These are phyloP conservation scores for Andrographis paniculata DNA, from an alignment of 305 asterid genomes.

Conservation along the genomic window DNA sequence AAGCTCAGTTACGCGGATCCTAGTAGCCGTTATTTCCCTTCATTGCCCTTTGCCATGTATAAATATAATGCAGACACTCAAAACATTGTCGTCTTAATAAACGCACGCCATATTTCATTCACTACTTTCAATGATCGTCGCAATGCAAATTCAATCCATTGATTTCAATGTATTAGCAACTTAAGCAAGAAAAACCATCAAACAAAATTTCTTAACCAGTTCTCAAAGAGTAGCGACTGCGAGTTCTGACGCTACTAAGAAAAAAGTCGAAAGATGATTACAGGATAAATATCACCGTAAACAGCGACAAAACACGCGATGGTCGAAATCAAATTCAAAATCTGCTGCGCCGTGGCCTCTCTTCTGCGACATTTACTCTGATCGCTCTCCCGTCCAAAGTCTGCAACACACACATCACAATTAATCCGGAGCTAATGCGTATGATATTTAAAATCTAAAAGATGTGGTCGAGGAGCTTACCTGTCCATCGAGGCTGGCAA, in stretches of 20 bases:
- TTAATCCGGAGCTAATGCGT: neutral
- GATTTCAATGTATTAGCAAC: too few species aligned
- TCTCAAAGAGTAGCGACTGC: too few species aligned
- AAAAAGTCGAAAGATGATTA: slow-evolving; percentile 10
- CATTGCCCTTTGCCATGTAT: neutral
- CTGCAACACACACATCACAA: slow-evolving; percentile 35
- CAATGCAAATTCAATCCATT: too few species aligned
- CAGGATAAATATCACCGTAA: slow-evolving; percentile 16
- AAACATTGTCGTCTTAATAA: too few species aligned
- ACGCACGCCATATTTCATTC: too few species aligned
- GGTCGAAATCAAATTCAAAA: slow-evolving; percentile 24
- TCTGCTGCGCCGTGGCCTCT: slow-evolving; percentile 45
- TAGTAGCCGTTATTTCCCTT: neutral
- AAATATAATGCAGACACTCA: neutral
- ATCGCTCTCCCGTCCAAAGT: slow-evolving; percentile 71
- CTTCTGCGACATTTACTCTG: slow-evolving; percentile 68
- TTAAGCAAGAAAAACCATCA: neutral
- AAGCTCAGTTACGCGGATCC: slow-evolving; percentile 47
- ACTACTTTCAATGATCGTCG: too few species aligned
- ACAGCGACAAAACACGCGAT: slow-evolving; percentile 3
- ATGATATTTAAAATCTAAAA: neutral
- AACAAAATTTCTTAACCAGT: slow-evolving; percentile 16
- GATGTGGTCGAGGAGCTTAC: slow-evolving; percentile 30
- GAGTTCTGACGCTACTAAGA: too few species aligned
- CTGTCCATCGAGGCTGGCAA: slow-evolving; percentile 95